phyloP scores from a whole-genome alignment of 2,329 filamentous ascomycete genomes.

The Colletotrichum sp. region DNA sequence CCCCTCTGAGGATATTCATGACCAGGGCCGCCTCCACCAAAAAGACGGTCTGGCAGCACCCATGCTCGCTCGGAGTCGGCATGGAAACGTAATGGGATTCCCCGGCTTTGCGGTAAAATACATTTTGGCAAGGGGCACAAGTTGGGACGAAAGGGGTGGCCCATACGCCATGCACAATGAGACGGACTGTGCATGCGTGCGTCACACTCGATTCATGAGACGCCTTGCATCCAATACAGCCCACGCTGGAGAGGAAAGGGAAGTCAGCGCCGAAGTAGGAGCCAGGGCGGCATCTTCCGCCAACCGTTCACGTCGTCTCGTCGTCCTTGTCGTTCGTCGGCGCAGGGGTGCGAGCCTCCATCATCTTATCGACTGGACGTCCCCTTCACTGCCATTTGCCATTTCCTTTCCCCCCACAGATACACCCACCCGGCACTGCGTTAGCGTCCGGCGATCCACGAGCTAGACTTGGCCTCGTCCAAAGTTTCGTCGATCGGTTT shows the following conservation, averaged over 20 bases:
- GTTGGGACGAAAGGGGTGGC: constrained; percentile 13
- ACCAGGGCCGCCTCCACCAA: background rate
- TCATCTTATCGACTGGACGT: background rate
- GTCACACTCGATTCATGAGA: constrained; percentile 7
- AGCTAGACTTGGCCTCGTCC: constrained; percentile 1
- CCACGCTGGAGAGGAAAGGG: background rate
- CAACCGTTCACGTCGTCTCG: constrained; percentile 16
- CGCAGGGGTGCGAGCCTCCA: background rate
- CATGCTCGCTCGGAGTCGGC: background rate
- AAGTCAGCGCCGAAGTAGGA: background rate
- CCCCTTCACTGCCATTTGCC: background rate
- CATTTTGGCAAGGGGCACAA: background rate
- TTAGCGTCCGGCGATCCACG: constrained; percentile 14
- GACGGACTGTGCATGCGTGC: constrained; percentile 13
- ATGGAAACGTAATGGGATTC: background rate
- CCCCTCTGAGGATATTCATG: constrained; percentile 8
- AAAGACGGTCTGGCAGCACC: constrained; percentile 14
- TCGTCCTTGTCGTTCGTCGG: constrained; percentile 7
- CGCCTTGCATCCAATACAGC: background rate
- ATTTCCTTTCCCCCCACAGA: constrained; percentile 2
- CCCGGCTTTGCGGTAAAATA: background rate
- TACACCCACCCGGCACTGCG: constrained; percentile 5
- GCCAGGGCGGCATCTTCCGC: constrained; percentile 1
- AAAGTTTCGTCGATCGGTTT: constrained; percentile 14
- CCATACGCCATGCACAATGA: background rate